Base-by-base conservation (phyloP, 2,329 filamentous ascomycete species). In the Lachnellula hyalina region DNA sequence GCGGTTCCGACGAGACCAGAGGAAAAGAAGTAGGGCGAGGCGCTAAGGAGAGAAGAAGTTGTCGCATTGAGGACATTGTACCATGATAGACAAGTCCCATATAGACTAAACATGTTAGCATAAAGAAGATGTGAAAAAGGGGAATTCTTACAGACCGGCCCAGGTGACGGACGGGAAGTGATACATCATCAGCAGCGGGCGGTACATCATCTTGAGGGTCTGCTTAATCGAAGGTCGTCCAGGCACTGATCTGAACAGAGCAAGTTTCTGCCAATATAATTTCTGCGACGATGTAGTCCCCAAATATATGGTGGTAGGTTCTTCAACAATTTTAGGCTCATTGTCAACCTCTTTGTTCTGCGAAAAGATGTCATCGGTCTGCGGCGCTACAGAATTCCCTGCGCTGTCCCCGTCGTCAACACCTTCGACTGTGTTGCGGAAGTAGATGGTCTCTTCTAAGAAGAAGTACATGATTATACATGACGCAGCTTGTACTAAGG, bases 381-480 rank as follows among this genome's bases (percentile, higher is more conserved):
- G 7, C 28, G 28, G 28, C 25, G 5, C 25, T 25, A 25, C 25
- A 25, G 25, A 25, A 25, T 7, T 6, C 25, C 7, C 25, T 32
- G 2, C 28, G 28, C 8, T 32, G 28, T 32, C 28, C 9, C 8
- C 28, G 8, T 32, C 28, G 2, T 54, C 55, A 32, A 51, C 48
- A n/a, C 36, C 55, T 49, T 54, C 51, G 8, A 54, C 11, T 3
- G 44, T 55, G 19, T 19, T 46, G 14, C 55, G 45, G 23, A 49
- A 41, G 46, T 51, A 56, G 19, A 56, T 82, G 5, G 80, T 81
- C 65, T 83, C 81, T 64, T 83, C 81, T 70, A 81, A 75, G 64
- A 77, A 75, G 60, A 83, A 77, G 69, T 80, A 81, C 0, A 79
- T 64, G 55, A 80, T 72, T 21, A 82, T 62, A 25, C 77, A 75